Percentiles rank a stretch among this genome's conserved stretches.
These are phyloP conservation scores for Trichosporon coremiiforme DNA, from an alignment of 1,284 basidiomycete genomes.

Conservation along the genomic window DNA sequence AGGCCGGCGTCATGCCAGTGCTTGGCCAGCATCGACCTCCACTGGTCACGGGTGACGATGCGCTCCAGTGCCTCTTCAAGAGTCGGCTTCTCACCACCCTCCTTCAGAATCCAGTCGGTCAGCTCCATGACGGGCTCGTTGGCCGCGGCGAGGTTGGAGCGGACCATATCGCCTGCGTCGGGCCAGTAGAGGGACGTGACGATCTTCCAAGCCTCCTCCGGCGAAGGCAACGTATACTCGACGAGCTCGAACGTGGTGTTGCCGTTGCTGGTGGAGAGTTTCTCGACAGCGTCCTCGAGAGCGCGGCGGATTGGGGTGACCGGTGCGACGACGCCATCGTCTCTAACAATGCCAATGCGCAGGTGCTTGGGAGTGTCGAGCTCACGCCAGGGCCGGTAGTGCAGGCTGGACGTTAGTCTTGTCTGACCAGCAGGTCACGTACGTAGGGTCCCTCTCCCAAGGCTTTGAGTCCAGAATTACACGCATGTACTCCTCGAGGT, in stretches of 20 bases:
- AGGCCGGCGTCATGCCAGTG: constrained; percentile 40
- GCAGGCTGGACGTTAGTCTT: background rate
- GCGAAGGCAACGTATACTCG: constrained; percentile 34
- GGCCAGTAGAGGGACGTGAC: constrained; percentile 47
- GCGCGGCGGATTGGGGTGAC: constrained; percentile 53
- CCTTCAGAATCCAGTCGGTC: constrained; percentile 44
- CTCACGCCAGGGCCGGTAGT: constrained; percentile 6
- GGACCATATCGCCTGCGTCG: constrained; percentile 45
- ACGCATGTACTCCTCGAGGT: constrained; percentile 49
- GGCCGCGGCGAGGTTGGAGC: constrained; percentile 29
- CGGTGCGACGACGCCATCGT: constrained; percentile 55
- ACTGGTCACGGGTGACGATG: constrained; percentile 41
- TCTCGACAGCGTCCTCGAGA: constrained; percentile 40
- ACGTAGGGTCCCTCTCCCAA: constrained; percentile 47
- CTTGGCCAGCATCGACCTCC: constrained; percentile 36
- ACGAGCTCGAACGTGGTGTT: constrained; percentile 40
- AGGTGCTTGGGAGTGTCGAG: constrained; percentile 27
- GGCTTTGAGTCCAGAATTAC: constrained; percentile 44
- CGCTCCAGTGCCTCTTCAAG: constrained; percentile 32
- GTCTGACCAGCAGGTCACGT: constrained; percentile 36
- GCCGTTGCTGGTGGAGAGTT: constrained; percentile 31
- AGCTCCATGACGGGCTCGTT: constrained; percentile 48
- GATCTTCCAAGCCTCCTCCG: constrained; percentile 40
- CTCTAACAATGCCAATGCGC: constrained; percentile 53
- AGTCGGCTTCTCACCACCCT: constrained; percentile 13